Evolutionary conservation across 192 early-diverging fungal genomes (phyloP).

Genomic region (Haplosporangium gracile): DNA sequence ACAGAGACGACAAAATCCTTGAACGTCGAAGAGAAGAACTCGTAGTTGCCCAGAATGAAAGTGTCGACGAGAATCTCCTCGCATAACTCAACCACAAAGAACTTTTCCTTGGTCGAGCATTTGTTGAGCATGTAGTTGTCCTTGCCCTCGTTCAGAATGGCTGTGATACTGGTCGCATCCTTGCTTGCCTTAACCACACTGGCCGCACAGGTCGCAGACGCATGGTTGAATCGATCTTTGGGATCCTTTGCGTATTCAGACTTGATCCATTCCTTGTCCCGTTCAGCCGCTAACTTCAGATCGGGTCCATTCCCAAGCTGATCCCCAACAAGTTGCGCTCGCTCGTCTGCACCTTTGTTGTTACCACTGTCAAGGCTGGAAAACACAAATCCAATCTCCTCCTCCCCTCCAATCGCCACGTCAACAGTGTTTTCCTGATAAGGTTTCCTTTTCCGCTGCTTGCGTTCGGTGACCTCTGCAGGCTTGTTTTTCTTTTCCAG

Average conservation of each 20-base stretch:
- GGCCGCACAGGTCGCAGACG: constrained; percentile 94
- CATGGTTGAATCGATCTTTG: constrained; percentile 96
- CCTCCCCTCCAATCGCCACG: constrained; percentile 46
- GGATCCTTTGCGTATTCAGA: constrained; percentile 64
- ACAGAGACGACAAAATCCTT: constrained; percentile 88
- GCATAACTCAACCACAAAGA: constrained; percentile 95
- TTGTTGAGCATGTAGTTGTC: constrained; percentile 97
- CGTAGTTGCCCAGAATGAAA: constrained; percentile 92
- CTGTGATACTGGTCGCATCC: constrained; percentile 83
- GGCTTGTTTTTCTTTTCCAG: constrained; percentile 41
- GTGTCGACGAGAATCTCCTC: constrained; percentile 94
- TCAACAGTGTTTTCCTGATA: constrained; percentile 50
- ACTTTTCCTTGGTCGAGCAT: constrained; percentile 82
- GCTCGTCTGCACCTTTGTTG: constrained; percentile 23
- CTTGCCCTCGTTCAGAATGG: constrained; percentile 91
- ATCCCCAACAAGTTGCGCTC: constrained; percentile 21
- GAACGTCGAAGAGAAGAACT: constrained; percentile 97
- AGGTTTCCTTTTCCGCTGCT: constrained; percentile 45
- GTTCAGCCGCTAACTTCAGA: not conserved
- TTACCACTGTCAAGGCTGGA: constrained; percentile 32
- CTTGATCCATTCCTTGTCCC: constrained; percentile 39
- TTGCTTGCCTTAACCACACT: constrained; percentile 86
- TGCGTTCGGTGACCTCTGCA: constrained; percentile 32
- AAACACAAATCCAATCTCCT: constrained; percentile 48
- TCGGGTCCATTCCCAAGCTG: constrained; percentile 39